Percentiles rank a stretch among this genome's conserved stretches.
Conservation (phyloP, 805 yeast species). For the Yamadazyma akitaensis region DNA sequence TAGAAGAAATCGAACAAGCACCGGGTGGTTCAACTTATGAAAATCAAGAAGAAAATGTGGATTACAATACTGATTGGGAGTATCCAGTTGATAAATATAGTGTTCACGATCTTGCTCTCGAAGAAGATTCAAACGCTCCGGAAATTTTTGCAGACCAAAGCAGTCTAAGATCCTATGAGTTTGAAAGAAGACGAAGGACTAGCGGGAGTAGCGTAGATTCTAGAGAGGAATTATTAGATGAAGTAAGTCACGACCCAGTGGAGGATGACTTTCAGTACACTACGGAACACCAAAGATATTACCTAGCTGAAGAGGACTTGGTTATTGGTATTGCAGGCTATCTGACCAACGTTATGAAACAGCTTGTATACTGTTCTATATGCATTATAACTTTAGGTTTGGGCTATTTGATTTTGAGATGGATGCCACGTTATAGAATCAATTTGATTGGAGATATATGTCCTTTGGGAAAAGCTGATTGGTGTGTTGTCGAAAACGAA, state of each 20-base stretch:
- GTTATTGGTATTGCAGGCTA: conserved; percentile 95
- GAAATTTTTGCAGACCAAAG: conserved; percentile 5
- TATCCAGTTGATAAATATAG: conserved; percentile 35
- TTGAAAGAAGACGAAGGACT: conserved; percentile 14
- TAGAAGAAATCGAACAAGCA: conserved; percentile 80
- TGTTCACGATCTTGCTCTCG: conserved; percentile 2
- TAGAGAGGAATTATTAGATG: conserved; percentile 16
- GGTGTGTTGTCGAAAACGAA: conserved; percentile 93
- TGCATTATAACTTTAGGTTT: conserved; percentile 67
- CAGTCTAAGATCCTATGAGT: conserved; percentile 10
- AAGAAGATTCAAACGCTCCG: background rate
- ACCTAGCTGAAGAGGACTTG: conserved; percentile 92
- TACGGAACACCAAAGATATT: conserved; percentile 67
- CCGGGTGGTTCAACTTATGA: conserved; percentile 82
- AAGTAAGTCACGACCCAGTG: conserved; percentile 8
- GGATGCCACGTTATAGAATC: conserved; percentile 81
- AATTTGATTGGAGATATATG: conserved; percentile 59
- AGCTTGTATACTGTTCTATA: conserved; percentile 47
- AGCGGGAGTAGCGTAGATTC: conserved; percentile 10
- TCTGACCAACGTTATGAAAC: conserved; percentile 46
- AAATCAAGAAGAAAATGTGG: conserved; percentile 53
- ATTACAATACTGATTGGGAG: conserved; percentile 76
- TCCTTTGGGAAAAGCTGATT: conserved; percentile 79
- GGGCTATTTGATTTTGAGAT: conserved; percentile 67
- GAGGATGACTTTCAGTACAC: conserved; percentile 16